Percentiles rank a stretch among this genome's conserved stretches.
Evolutionary conservation across 305 asterid species (phyloP).

Genomic region (Caryopteris hybrid): DNA sequence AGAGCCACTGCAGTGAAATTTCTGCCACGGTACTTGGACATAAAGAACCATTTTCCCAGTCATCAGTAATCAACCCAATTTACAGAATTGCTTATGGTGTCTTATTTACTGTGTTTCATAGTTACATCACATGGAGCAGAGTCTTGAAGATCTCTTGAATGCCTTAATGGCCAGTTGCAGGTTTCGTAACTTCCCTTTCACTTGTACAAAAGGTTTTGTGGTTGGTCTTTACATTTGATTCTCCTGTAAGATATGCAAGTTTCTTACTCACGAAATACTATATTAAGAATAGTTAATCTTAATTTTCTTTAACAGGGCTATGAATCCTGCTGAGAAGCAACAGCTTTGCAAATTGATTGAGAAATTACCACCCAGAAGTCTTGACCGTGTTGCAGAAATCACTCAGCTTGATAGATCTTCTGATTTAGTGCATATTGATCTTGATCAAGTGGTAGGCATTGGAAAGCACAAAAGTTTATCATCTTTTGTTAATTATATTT

Average conservation of each 20-base stretch:
- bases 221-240: neutral
- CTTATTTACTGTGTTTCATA: conserved; percentile 22
- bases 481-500: neutral
- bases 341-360: conserved; percentile 47
- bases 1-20: conserved; percentile 44
- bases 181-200: conserved; percentile 26
- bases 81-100: neutral
- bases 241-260: neutral
- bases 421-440: conserved; percentile 43
- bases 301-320: conserved; percentile 45
- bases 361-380: conserved; percentile 47
- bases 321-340: conserved; percentile 62
- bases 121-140: conserved; percentile 74
- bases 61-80: neutral
- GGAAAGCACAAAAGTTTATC: neutral
- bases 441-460: conserved; percentile 51
- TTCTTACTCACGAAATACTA: neutral
- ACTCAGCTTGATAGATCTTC: conserved; percentile 25
- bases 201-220: neutral
- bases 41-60: neutral
- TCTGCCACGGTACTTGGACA: conserved; percentile 36
- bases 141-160: conserved; percentile 64
- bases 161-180: conserved; percentile 59
- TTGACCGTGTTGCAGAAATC: conserved; percentile 58
- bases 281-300: neutral